Percentiles rank a stretch among this genome's conserved stretches.
These are phyloP conservation scores for Aspergillus kassunensis DNA, from an alignment of 495 filamentous ascomycete species.

Conservation along the genomic window DNA sequence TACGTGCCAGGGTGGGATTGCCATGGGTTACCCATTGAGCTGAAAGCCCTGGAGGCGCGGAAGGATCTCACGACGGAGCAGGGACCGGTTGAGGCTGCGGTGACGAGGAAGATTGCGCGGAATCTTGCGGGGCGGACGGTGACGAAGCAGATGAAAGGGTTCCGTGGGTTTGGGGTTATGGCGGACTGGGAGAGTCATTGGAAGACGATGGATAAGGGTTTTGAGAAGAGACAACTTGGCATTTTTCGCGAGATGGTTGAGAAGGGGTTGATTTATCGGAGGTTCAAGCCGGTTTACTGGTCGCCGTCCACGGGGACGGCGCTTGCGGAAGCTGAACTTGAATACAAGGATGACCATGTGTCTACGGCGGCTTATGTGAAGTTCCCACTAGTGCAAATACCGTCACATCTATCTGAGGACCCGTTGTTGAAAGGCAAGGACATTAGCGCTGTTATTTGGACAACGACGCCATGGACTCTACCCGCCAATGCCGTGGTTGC, in stretches of 20 bases:
- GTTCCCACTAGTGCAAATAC: conserved; percentile 63
- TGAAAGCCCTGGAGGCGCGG: conserved; percentile 78
- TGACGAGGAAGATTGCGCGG: conserved; percentile 67
- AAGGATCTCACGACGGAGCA: conserved; percentile 22
- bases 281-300: conserved; percentile 95
- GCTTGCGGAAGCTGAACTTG: conserved; percentile 91
- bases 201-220: conserved; percentile 85
- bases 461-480: conserved; percentile 95
- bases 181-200: conserved; percentile 89
- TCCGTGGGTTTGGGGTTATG: conserved; percentile 85
- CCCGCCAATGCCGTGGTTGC: conserved; percentile 91
- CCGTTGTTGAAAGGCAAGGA: conserved; percentile 31
- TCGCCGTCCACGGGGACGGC: conserved; percentile 86
- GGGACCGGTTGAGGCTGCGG: conserved; percentile 26
- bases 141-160: conserved; percentile 74
- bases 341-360: conserved; percentile 82
- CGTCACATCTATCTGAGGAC: conserved; percentile 37
- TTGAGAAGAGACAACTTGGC: conserved; percentile 79
- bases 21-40: conserved; percentile 94
- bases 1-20: conserved; percentile 98
- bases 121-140: conserved; percentile 71
- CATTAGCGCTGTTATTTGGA: conserved; percentile 85
- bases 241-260: conserved; percentile 84
- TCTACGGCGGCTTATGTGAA: conserved; percentile 78
- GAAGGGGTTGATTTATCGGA: conserved; percentile 79